phyloP scores from a whole-genome alignment of 1,284 basidiomycete genomes.

The Pisolithus thermaeus region DNA sequence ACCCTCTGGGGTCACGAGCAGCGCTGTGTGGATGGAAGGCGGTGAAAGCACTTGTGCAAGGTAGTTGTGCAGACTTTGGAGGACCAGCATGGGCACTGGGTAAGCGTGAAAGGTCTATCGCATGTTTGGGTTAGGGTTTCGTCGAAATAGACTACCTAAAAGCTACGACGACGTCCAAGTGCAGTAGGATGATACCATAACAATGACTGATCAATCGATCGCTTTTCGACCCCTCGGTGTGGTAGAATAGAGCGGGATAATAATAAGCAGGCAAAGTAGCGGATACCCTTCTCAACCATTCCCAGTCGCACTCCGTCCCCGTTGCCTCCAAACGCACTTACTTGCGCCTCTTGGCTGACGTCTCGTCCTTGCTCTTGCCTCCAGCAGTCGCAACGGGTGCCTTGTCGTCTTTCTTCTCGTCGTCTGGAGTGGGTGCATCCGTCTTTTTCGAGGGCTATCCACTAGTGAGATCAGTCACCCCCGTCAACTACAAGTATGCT shows the following conservation, averaged over 20 bases:
- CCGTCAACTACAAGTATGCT: constrained; percentile 7
- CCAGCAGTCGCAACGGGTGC: constrained; percentile 65
- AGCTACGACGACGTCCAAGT: neutral
- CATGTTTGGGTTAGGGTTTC: too few relatives aligned
- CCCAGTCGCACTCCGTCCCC: neutral
- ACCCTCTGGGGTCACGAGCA: constrained; percentile 27
- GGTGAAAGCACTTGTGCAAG: constrained; percentile 26
- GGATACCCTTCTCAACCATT: neutral
- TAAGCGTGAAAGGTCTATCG: too few relatives aligned
- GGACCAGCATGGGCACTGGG: constrained; percentile 23
- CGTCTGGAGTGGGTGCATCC: constrained; percentile 55
- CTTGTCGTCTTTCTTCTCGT: constrained; percentile 57
- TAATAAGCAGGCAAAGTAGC: neutral
- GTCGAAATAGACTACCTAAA: neutral
- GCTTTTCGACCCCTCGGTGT: neutral
- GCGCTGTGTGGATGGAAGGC: constrained; percentile 23
- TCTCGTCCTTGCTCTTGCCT: constrained; percentile 52
- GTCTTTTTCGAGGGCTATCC: constrained; percentile 67
- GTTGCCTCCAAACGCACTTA: constrained; percentile 11
- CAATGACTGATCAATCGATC: neutral
- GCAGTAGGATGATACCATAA: neutral
- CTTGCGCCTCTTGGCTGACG: constrained; percentile 27
- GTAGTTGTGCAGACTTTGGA: constrained; percentile 22
- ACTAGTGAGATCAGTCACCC: constrained; percentile 2
- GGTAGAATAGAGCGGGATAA: neutral